Base-by-base conservation (phyloP, 768 basidiomycete species). In the Amylocystis lapponica region DNA sequence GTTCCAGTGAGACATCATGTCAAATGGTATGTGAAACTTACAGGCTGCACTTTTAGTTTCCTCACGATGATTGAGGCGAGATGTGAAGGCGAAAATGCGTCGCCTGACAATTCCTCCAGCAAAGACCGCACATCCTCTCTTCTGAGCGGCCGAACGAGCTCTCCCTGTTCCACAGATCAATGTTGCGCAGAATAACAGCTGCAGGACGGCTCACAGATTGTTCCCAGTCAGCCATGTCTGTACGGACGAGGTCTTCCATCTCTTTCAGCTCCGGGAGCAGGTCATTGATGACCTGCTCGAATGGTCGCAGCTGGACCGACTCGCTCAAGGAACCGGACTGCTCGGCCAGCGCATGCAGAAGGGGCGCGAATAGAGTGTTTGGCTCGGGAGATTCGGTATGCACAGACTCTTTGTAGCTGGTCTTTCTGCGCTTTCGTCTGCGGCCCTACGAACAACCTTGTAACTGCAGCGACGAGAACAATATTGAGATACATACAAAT, bases 201-300 rank as follows among this genome's bases (percentile, higher is more conserved):
- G n/a, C n/a, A n/a, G n/a, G n/a, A n/a, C n/a, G n/a, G n/a, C 60
- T 32, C 46, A 60, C 63, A 41, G 32, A 40, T 13, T 41, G 46
- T 34, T 61, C 58, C 33, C 30, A 29, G 21, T 56, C 51, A 25
- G 52, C 46, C 11, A 47, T 36, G 26, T 41, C 51, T 19, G 54
- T 48, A 47, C 59, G 60, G 5, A 55, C 42, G n/a, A 22, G 41
- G 11, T 54, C 47, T 43, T 67, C 60, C 12, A 58, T 59, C 32
- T 59, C 59, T 22, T 66, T 43, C 19, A 56, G 65, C 37, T 73
- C 65, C 14, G 63, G 58, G 16, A 71, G 54, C 5, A 66, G 32
- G 5, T 42, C 39, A 19, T 61, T 59, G 32, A 70, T 63, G 21
- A 55, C 48, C 11, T 54, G 41, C 29, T 71, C 70, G 46, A 71